These are phyloP conservation scores for Nannochloris sp. DNA, from an alignment of 139 green algal species.

Conservation along the genomic window DNA sequence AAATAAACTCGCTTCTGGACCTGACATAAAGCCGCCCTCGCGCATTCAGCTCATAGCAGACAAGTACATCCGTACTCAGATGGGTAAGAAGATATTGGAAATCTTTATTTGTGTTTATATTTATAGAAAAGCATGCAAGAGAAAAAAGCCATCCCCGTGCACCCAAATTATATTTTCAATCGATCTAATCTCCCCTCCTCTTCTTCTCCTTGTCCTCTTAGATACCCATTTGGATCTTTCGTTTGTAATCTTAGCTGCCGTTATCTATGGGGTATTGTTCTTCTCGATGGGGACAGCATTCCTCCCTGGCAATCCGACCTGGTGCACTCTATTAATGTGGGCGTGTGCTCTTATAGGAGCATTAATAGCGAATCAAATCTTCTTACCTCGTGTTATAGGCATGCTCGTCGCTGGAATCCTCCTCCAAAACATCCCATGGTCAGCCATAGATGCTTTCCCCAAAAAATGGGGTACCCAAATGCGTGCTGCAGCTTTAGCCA, in stretches of 20 bases:
- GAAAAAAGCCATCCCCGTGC: too few relatives aligned
- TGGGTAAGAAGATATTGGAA: too few relatives aligned
- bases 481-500: constrained; percentile 54
- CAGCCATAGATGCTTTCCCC: constrained; percentile 39
- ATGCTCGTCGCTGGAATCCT: constrained; percentile 64
- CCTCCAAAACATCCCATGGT: constrained; percentile 53
- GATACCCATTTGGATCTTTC: not conserved
- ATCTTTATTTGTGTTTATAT: too few relatives aligned
- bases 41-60: too few relatives aligned
- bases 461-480: constrained; percentile 57
- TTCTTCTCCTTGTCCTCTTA: not conserved
- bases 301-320: constrained; percentile 24
- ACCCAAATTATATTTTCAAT: not conserved
- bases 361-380: constrained; percentile 28
- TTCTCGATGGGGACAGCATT: constrained; percentile 28
- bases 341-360: constrained; percentile 13
- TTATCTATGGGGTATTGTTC: constrained; percentile 18
- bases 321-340: constrained; percentile 27
- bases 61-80: too few relatives aligned
- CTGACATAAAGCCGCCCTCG: too few relatives aligned
- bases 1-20: too few relatives aligned
- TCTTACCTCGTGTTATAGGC: constrained; percentile 54
- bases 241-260: not conserved
- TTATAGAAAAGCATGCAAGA: too few relatives aligned
- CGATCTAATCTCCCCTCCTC: not conserved